Base-by-base conservation (phyloP, 2,329 filamentous ascomycete genomes). In the Trichoderma aggressivum region DNA sequence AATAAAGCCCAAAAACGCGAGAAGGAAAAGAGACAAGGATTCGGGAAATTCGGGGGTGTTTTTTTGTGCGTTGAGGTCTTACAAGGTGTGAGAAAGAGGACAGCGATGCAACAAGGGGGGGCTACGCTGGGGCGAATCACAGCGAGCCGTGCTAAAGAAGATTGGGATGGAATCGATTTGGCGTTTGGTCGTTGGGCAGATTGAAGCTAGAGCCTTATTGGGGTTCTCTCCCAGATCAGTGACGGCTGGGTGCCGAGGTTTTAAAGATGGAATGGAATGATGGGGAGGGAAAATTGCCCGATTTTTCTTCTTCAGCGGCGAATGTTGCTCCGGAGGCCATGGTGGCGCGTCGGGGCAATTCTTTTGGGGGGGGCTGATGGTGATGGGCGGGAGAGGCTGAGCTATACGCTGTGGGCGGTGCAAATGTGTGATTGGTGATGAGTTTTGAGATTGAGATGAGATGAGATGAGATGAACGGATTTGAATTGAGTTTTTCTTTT, bases 261-360 rank as follows among this genome's bases (percentile, higher is more conserved):
- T 56, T 30, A 4, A 18, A 21, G 12, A 43, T 28, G 26, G 26
- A 5, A 28, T 43, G 39, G 39, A 43, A 43, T 43, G 18, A 43
- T 43, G 7, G 7, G 26, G 53, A 3, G 1, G 43, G 5, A 21
- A 5, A 50, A 50, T 21, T 50, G 43, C 10, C 43, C 47, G 47
- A 24, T 28, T 32, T n/a, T n/a, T n/a, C n/a, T 28, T n/a, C 18
- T 50, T 50, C 43, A 50, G 61, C 28, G 8, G 26, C 56, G 21
- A 39, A 59, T n/a, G 28, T 68, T 68, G 65, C 65, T 59, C 65
- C 65, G 65, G 28, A 60, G 26, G 65, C 65, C 65, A 55, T 30
- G 62, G 65, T 30, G 62, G 62, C 39, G 65, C n/a, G 32, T 68
- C 65, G 65, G 55, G 55, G 39, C 14, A 47, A 60, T 68, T 59